These are phyloP conservation scores for Pichia deserticola DNA, from an alignment of 805 yeast genomes.

Conservation along the genomic window DNA sequence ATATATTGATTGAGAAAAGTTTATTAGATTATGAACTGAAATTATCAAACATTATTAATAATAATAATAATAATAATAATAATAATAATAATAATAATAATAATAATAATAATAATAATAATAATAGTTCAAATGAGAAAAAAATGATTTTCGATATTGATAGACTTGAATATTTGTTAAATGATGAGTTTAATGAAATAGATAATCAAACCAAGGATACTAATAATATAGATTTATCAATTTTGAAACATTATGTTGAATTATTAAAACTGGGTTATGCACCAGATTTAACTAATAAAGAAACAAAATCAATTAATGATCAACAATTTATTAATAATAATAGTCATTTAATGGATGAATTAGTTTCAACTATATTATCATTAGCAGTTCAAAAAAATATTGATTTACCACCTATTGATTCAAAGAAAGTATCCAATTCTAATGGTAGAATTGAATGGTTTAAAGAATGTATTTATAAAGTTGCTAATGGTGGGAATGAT, in stretches of 20 bases:
- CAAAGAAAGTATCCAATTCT: slow-evolving; percentile 16
- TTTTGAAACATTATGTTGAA: slow-evolving; percentile 6
- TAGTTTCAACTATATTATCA: slow-evolving; percentile 41
- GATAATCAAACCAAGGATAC: no score
- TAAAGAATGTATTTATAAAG: slow-evolving; percentile 20
- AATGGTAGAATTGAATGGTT: slow-evolving; percentile 27
- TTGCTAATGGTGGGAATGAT: slow-evolving; percentile 1
- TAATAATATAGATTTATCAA: background rate
- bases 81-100: no score
- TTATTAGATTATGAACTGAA: slow-evolving; percentile 8
- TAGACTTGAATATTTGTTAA: background rate
- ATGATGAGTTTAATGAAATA: background rate
- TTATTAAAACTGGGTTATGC: slow-evolving; percentile 13
- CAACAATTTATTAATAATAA: no score
- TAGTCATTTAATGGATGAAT: slow-evolving; percentile 31
- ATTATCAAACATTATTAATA: background rate
- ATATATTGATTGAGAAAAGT: slow-evolving; percentile 13
- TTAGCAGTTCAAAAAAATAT: slow-evolving; percentile 38
- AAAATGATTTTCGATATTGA: background rate
- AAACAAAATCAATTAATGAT: no score
- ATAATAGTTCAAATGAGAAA: background rate
- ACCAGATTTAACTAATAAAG: background rate
- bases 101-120: no score
- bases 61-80: no score
- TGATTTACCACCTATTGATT: slow-evolving; percentile 30